These are phyloP conservation scores for Hanseniaspora gamundiae DNA, from an alignment of 1,139 yeast species.

Conservation along the genomic window DNA sequence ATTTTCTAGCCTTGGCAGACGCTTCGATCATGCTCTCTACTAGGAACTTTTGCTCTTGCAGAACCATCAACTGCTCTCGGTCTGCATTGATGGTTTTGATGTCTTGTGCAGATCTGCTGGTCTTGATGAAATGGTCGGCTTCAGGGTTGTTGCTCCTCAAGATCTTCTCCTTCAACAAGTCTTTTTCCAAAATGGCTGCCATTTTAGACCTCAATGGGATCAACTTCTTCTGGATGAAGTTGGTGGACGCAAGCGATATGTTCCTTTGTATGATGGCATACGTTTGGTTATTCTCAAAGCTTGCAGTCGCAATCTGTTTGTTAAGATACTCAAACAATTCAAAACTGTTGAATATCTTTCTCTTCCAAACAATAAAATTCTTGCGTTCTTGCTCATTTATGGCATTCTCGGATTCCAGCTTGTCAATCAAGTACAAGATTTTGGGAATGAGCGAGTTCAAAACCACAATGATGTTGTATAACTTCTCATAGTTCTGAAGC, in stretches of 20 bases:
- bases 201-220: conserved; percentile 42
- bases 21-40: conserved; percentile 51
- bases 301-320: conserved; percentile 26
- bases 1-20: conserved; percentile 54
- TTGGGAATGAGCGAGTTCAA: conserved; percentile 31
- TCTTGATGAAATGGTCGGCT: conserved; percentile 10
- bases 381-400: conserved; percentile 15
- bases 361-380: conserved; percentile 31
- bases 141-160: too few species aligned
- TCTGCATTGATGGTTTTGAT: conserved; percentile 40
- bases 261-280: conserved; percentile 35
- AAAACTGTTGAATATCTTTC: conserved; percentile 32
- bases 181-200: conserved; percentile 24
- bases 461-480: conserved; percentile 26
- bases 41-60: conserved; percentile 71
- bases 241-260: conserved; percentile 34
- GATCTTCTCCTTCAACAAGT: conserved; percentile 9
- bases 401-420: conserved; percentile 19
- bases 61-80: conserved; percentile 71
- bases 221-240: conserved; percentile 42
- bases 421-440: conserved; percentile 28
- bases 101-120: conserved; percentile 7
- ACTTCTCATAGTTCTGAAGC: conserved; percentile 23
- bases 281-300: conserved; percentile 22
- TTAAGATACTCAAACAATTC: conserved; percentile 34